Evolutionary conservation across 1,284 basidiomycete genomes (phyloP).

Genomic region (Cryptococcus sp.): DNA sequence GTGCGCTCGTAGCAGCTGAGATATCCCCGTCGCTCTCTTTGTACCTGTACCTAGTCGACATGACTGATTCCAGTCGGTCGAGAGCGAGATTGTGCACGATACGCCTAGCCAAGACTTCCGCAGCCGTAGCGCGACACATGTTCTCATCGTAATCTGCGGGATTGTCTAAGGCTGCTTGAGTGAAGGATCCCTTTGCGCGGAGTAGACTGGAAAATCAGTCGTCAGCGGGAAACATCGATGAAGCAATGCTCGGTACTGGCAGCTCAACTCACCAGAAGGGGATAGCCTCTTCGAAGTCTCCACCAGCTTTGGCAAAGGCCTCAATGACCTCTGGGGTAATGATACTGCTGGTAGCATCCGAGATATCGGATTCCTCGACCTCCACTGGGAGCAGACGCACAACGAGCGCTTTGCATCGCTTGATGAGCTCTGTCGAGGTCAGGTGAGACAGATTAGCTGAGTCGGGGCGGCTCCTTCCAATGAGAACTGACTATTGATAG

Average conservation of each 20-base stretch:
- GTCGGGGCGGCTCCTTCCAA: too few species aligned
- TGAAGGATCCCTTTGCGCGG: conserved; percentile 75
- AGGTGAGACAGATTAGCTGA: background rate
- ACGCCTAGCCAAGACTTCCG: conserved; percentile 82
- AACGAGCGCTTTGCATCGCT: conserved; percentile 74
- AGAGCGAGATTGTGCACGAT: conserved; percentile 69
- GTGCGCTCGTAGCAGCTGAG: conserved; percentile 71
- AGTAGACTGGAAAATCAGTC: conserved; percentile 69
- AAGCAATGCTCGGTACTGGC: background rate
- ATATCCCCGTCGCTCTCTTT: conserved; percentile 73
- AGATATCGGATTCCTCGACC: conserved; percentile 48
- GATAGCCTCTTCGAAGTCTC: conserved; percentile 73
- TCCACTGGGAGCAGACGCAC: conserved; percentile 77
- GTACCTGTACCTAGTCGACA: conserved; percentile 72
- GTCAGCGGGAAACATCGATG: background rate
- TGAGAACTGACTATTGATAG: conserved; percentile 31
- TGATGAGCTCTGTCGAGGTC: conserved; percentile 60
- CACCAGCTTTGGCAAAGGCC: conserved; percentile 55
- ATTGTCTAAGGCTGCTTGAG: conserved; percentile 56
- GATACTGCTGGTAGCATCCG: conserved; percentile 50
- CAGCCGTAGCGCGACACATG: conserved; percentile 75
- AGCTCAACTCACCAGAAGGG: conserved; percentile 45
- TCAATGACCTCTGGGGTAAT: conserved; percentile 55
- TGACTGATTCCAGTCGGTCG: conserved; percentile 67
- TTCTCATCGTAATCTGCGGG: conserved; percentile 84